These are phyloP conservation scores for Tylopilus orsonianus DNA, from an alignment of 1,284 basidiomycete species.

Conservation along the genomic window DNA sequence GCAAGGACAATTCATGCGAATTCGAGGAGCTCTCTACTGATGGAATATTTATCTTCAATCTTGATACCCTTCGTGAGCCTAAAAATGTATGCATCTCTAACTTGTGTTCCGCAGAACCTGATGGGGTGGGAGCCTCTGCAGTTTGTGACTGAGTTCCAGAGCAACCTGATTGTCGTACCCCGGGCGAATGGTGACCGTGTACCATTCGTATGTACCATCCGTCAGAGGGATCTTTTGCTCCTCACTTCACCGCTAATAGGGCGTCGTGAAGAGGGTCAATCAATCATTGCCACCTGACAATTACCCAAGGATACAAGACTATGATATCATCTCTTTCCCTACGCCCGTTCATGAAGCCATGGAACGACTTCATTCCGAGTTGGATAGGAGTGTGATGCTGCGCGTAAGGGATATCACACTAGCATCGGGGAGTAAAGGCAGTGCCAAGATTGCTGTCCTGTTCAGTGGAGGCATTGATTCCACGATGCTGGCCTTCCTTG, in stretches of 20 bases:
- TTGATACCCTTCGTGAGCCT: slow-evolving; percentile 31
- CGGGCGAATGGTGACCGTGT: slow-evolving; percentile 13
- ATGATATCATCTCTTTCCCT: slow-evolving; percentile 46
- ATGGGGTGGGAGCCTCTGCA: slow-evolving; percentile 20
- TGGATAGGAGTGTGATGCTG: slow-evolving; percentile 61
- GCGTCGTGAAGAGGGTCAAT: slow-evolving; percentile 47
- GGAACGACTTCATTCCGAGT: slow-evolving; percentile 50
- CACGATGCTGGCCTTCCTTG: slow-evolving; percentile 78
- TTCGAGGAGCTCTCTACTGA: slow-evolving; percentile 68
- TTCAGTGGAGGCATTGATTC: slow-evolving; percentile 98
- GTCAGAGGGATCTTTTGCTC: background rate
- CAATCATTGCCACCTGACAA: slow-evolving; percentile 45
- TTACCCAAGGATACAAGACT: slow-evolving; percentile 35
- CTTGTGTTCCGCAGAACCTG: background rate
- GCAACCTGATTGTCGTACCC: slow-evolving; percentile 30
- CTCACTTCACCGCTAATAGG: slow-evolving; percentile 37
- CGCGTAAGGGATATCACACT: slow-evolving; percentile 58
- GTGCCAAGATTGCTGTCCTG: slow-evolving; percentile 77
- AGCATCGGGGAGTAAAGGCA: slow-evolving; percentile 34
- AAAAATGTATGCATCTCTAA: slow-evolving; percentile 25
- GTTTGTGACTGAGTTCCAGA: slow-evolving; percentile 36
- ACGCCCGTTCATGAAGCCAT: slow-evolving; percentile 44
- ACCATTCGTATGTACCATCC: slow-evolving; percentile 30
- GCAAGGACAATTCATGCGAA: slow-evolving; percentile 40
- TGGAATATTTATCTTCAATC: slow-evolving; percentile 53